phyloP scores from a whole-genome alignment of 148 eudicot species.

The Drosera capensis region DNA sequence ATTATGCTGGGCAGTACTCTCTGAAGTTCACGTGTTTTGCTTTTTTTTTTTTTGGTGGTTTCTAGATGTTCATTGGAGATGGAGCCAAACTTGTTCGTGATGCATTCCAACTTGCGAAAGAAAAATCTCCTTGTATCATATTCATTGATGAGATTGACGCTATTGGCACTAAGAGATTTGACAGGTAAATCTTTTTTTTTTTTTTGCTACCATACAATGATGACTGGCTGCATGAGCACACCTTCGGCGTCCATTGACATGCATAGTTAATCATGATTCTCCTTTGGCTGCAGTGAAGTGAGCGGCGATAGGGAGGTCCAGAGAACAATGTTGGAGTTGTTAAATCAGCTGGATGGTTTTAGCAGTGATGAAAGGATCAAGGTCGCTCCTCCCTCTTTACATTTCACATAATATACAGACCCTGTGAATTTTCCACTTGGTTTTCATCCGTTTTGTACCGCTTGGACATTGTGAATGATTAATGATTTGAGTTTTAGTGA shows the following conservation, averaged over 20 bases:
- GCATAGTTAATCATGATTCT: background rate
- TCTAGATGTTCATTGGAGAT: slow-evolving; percentile 92
- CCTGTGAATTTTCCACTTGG: background rate
- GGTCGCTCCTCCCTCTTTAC: slow-evolving; percentile 24
- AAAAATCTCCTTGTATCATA: slow-evolving; percentile 91
- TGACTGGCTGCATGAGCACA: too few species aligned
- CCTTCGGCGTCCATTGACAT: too few species aligned
- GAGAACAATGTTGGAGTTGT: slow-evolving; percentile 83
- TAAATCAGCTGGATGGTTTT: slow-evolving; percentile 96
- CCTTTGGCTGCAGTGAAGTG: slow-evolving; percentile 62
- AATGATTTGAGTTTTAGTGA: too few species aligned
- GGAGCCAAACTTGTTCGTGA: slow-evolving; percentile 98
- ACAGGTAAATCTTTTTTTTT: slow-evolving; percentile 30
- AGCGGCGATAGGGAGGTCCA: slow-evolving; percentile 98
- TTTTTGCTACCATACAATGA: background rate
- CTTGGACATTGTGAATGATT: too few species aligned
- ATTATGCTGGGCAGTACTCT: background rate
- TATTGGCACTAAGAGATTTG: slow-evolving; percentile 93
- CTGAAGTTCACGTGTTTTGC: background rate
- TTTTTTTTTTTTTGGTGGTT: slow-evolving; percentile 4
- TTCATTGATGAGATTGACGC: slow-evolving; percentile 99
- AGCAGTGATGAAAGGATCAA: slow-evolving; percentile 94
- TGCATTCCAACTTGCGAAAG: slow-evolving; percentile 95
- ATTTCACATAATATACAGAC: too few species aligned
- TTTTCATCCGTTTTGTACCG: background rate